Percentiles rank a stretch among this genome's conserved stretches.
phyloP scores from a whole-genome alignment of 176 grass and related monocot genomes.

The Melocanna baccifera region DNA sequence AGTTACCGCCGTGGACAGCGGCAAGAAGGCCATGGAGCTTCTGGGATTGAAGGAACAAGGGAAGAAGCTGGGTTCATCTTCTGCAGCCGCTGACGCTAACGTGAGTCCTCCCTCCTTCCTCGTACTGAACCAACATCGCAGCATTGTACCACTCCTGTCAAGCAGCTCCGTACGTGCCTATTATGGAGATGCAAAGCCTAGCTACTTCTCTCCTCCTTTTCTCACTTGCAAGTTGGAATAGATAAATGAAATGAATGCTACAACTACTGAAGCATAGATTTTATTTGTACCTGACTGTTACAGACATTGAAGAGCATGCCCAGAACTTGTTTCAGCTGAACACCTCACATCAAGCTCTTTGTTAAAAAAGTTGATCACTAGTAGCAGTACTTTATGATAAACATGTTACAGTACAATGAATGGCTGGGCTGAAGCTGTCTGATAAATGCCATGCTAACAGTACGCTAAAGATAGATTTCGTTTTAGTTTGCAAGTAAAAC shows the following conservation, averaged over 20 bases:
- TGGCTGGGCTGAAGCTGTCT: background rate
- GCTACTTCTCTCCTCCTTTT: background rate
- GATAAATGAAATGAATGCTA: background rate
- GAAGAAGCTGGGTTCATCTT: background rate
- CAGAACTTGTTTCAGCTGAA: background rate
- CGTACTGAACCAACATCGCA: background rate
- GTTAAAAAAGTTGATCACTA: background rate
- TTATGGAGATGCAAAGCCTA: background rate
- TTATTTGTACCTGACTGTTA: background rate
- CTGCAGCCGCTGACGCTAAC: background rate
- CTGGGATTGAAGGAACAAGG: constrained; percentile 43
- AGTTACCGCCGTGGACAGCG: constrained; percentile 86
- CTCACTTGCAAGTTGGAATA: background rate
- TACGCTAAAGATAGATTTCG: background rate
- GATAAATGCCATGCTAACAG: background rate
- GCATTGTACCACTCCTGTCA: background rate
- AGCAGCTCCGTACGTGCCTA: background rate
- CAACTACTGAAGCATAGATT: background rate
- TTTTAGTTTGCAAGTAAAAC: background rate
- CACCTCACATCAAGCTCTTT: background rate
- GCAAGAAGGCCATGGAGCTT: constrained; percentile 83
- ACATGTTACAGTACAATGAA: background rate
- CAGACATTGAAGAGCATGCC: background rate
- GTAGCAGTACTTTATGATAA: background rate
- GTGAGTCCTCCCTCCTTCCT: background rate